Conservation (phyloP, 192 early-diverging fungal species). For the Entomortierella beljakovae region DNA sequence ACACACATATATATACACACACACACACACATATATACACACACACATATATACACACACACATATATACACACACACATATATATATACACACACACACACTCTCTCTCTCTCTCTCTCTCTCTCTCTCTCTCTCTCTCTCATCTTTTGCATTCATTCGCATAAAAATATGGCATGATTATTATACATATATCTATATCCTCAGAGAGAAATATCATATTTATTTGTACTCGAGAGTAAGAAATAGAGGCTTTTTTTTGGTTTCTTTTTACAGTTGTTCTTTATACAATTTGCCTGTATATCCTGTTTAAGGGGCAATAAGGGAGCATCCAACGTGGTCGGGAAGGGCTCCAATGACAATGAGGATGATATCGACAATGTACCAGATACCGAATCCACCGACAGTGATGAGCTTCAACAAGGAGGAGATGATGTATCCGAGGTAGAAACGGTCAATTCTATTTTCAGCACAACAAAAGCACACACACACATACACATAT, state of each 20-base stretch:
- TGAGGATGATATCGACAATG: conserved; percentile 56
- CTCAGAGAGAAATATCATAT: no score
- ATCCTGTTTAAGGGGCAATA: conserved; percentile 30
- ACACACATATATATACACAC: no score
- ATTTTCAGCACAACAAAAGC: no score
- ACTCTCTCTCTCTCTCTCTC: not conserved
- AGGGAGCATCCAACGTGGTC: conserved; percentile 56
- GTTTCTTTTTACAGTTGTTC: not conserved
- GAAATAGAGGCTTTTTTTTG: not conserved
- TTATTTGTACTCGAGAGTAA: no score
- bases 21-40: no score
- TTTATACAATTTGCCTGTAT: no score
- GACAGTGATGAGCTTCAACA: conserved; percentile 60
- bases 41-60: no score
- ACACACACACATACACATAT: no score
- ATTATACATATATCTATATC: no score
- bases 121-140: conserved; percentile 1
- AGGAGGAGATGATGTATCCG: conserved; percentile 61
- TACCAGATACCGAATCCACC: conserved; percentile 65
- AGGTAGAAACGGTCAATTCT: conserved; percentile 71
- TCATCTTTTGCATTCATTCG: not conserved
- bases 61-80: no score
- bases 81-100: not conserved
- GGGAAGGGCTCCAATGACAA: conserved; percentile 54
- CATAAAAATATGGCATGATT: no score